Evolutionary conservation across 495 filamentous ascomycete genomes (phyloP), one percentile per base, ranked within the genome.

Genomic region (Tricharina praecox): DNA sequence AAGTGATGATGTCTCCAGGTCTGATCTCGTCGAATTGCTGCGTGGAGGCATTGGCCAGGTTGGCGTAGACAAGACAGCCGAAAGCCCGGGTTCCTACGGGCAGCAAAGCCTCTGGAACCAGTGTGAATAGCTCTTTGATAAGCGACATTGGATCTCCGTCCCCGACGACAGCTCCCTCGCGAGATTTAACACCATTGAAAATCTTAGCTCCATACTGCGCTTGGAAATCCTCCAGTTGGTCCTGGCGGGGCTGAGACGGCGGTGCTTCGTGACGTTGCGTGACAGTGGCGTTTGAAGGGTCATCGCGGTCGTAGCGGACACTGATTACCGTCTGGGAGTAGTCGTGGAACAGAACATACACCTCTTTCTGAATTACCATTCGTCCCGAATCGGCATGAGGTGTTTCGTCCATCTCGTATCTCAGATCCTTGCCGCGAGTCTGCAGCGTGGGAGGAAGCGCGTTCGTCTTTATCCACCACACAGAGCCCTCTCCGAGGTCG

Each of bases 291-390:
- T 85, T 78, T 28, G 70, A 63, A 5, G 82, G 74, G 55, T 93
- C 78, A 36, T 76, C 70, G 2, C 77, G 66, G 62, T 94, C 82
- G 63, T 79, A 96, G 49, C 72, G 78, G 23, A 78, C 82, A 0
- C 77, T 82, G 56, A 96, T 74, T 50, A 94, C 67, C 0, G 87
- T 96, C 60, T 96, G 90, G 13, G 87, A 95, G 62, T 96, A 96
- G 64, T 97, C 90, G 49, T 84, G 78, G 67, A 80, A 96, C 1
- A 97, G 70, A 21, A 94, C 68, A 56, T 79, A 93, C 23, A 94
- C 70, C 43, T 85, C 78, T 52, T 86, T 86, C 0, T 75, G 77
- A 20, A 93, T 66, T 0, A 69, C 76, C 4, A 72, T 74, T 60
- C 77, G 78, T 21, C 79, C 79, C 9, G 41, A 23, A 7, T 32